Evolutionary conservation across 192 early-diverging fungal species (phyloP).

Genomic region (Coemansia sp.): DNA sequence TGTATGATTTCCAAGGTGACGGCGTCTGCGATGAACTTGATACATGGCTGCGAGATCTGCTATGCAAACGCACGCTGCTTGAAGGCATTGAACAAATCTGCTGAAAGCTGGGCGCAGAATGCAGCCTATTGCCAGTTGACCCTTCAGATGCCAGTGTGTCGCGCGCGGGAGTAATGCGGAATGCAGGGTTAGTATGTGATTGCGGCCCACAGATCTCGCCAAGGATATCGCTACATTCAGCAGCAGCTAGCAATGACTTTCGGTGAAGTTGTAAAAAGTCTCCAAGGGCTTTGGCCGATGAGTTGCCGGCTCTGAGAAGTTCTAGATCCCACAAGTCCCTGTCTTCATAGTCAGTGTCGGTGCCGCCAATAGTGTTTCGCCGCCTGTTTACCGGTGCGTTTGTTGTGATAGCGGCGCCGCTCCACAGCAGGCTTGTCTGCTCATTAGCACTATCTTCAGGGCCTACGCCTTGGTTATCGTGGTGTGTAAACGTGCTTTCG

Average conservation of each 20-base stretch:
- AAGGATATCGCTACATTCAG: slow-evolving; percentile 46
- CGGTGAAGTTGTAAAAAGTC: slow-evolving; percentile 43
- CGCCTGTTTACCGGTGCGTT: neutral
- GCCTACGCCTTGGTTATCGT: neutral
- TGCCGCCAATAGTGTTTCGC: slow-evolving; percentile 18
- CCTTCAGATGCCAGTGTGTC: neutral
- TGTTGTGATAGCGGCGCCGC: neutral
- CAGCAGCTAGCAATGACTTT: slow-evolving; percentile 50
- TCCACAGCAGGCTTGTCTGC: slow-evolving; percentile 4
- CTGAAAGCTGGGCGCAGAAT: neutral
- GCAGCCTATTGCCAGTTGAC: neutral
- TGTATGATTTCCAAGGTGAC: slow-evolving; percentile 1
- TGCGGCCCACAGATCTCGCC: slow-evolving; percentile 10
- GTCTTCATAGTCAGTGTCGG: neutral
- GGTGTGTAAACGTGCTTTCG: slow-evolving; percentile 2
- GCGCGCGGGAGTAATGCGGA: neutral
- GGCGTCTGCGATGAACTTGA: neutral
- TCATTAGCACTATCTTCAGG: neutral
- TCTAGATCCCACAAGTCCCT: slow-evolving; percentile 22
- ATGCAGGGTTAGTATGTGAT: neutral
- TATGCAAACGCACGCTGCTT: neutral
- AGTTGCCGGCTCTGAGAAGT: slow-evolving; percentile 4
- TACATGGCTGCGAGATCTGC: neutral
- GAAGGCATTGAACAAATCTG: neutral
- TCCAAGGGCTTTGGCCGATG: slow-evolving; percentile 30